Base-by-base conservation (phyloP, 2,329 filamentous ascomycete species). In the Colletotrichum tropicale region DNA sequence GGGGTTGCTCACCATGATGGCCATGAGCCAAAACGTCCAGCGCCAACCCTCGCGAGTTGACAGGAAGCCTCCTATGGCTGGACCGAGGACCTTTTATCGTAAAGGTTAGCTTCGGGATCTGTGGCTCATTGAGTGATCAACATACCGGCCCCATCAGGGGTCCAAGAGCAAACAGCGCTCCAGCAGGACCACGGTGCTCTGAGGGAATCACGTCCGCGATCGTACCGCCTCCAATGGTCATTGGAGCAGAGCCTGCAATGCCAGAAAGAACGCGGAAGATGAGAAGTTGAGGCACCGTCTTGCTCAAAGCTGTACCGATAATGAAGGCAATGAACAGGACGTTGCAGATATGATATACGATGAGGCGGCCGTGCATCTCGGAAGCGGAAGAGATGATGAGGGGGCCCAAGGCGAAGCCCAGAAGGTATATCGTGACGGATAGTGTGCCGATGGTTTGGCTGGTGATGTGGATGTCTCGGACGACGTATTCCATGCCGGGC, bases 331-430 rank as follows among this genome's bases (percentile, higher is more conserved):
- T 76, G 78, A 81, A 85, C 43, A 82, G 70, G 64, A 81, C 65
- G 36, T 82, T 83, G 78, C 78, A 80, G 32, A 76, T 61, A 66
- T 83, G 79, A 66, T 83, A 83, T 28, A 85, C 76, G 36, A 77
- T 74, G 30, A 80, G 78, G 7, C 83, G 81, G 28, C 83, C 83
- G 74, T 82, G 84, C 58, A 84, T 69, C 75, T 89, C 87, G 21
- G 81, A 85, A 7, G 86, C 64, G 1, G 87, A 86, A 4, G 84
- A 64, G 66, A 91, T 88, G 7, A 93, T 73, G 69, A 90, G 82
- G 0, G 92, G 92, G 0, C 92, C 92, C 34, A 89, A 86, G 2
- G 89, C 90, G 75, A 91, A 91, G 30, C 93, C 93, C 0, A 94
- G 85, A 5, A 95, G 87, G 80, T 93, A 93, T 24, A 94, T 88